Evolutionary conservation across 2,329 filamentous ascomycete genomes (phyloP).

Genomic region (Sporothrix variecibatus): DNA sequence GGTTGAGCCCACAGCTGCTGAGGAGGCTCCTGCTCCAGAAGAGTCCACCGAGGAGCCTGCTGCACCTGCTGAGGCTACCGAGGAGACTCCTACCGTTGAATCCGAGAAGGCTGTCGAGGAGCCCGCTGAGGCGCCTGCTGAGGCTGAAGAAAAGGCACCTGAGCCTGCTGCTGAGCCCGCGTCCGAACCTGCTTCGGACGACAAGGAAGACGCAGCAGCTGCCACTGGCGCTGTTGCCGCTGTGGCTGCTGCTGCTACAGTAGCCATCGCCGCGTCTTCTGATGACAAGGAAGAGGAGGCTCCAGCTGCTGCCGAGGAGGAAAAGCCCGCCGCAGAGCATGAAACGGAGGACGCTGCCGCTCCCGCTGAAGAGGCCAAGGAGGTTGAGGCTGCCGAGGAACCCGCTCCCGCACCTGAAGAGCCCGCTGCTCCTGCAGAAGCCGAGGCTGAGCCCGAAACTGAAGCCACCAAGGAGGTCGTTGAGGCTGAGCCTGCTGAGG

Average conservation of each 20-base stretch:
- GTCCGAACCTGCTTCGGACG: neutral
- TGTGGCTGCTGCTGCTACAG: conserved; percentile 4
- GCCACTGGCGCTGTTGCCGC: neutral
- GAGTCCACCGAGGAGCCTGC: neutral
- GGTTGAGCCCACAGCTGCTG: neutral
- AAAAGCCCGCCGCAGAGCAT: neutral
- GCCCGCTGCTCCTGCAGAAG: neutral
- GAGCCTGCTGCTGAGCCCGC: neutral
- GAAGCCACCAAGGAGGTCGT: neutral
- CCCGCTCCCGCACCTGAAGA: neutral
- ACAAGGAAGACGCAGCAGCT: neutral
- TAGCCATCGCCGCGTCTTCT: neutral
- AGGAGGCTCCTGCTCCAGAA: conserved; percentile 2
- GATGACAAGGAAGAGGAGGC: neutral
- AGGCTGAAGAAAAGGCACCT: neutral
- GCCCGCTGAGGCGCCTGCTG: neutral
- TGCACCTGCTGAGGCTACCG: neutral
- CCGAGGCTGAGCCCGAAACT: neutral
- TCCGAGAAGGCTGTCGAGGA: neutral
- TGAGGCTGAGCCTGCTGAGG: conserved; percentile 10
- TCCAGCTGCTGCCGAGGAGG: neutral
- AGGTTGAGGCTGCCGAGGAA: neutral
- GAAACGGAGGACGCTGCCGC: neutral
- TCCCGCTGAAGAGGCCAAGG: conserved; percentile 12
- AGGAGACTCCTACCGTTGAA: neutral